Evolutionary conservation across 768 basidiomycete genomes (phyloP).

Genomic region (Mycena latifolia): DNA sequence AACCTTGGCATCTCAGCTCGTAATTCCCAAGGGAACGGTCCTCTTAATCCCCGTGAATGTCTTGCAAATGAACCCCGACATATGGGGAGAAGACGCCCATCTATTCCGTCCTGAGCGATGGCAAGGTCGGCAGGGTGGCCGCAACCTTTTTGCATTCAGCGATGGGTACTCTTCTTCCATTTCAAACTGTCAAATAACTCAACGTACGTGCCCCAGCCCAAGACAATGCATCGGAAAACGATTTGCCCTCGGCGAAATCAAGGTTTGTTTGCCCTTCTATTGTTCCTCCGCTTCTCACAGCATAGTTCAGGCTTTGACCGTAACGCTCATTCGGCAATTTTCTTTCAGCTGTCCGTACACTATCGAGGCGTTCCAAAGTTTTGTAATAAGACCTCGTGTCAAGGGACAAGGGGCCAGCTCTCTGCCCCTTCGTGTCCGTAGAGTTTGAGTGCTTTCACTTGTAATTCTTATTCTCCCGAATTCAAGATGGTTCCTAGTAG

Average conservation of each 20-base stretch:
- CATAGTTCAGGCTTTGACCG: slow-evolving; percentile 49
- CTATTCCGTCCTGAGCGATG: slow-evolving; percentile 74
- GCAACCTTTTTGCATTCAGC: slow-evolving; percentile 67
- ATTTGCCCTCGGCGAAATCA: slow-evolving; percentile 72
- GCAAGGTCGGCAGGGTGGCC: slow-evolving; percentile 57
- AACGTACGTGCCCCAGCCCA: slow-evolving; percentile 53
- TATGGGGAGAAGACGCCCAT: slow-evolving; percentile 73
- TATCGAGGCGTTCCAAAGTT: slow-evolving; percentile 75
- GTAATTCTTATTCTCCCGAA: background rate
- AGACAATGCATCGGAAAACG: slow-evolving; percentile 71
- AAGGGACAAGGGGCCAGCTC: slow-evolving; percentile 66
- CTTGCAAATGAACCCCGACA: slow-evolving; percentile 61
- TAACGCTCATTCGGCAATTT: slow-evolving; percentile 67
- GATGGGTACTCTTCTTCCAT: slow-evolving; percentile 54
- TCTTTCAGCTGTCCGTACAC: slow-evolving; percentile 62
- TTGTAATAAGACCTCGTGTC: slow-evolving; percentile 72
- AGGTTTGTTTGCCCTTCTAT: slow-evolving; percentile 52
- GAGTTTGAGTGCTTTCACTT: slow-evolving; percentile 40
- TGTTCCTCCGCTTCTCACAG: slow-evolving; percentile 4
- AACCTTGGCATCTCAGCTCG: slow-evolving; percentile 53
- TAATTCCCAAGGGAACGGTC: slow-evolving; percentile 69
- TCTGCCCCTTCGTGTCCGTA: slow-evolving; percentile 65
- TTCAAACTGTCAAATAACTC: slow-evolving; percentile 24
- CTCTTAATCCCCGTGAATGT: slow-evolving; percentile 69
- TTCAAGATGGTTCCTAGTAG: no score